These are phyloP conservation scores for Basidiobolus meristosporus DNA, from an alignment of 371 early-diverging fungal species.

Conservation along the genomic window DNA sequence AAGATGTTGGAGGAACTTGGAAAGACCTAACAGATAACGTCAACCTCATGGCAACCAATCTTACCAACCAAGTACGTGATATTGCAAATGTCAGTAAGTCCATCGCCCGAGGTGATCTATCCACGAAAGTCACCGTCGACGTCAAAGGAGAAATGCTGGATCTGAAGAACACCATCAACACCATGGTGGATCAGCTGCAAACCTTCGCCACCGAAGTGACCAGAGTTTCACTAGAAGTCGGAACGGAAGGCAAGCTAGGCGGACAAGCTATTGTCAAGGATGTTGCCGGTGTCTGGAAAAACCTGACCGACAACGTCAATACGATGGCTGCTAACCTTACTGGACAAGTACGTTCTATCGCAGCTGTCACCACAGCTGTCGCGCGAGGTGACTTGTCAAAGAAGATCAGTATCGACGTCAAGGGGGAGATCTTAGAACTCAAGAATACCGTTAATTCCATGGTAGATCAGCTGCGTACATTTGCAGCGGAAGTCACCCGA, in stretches of 20 bases:
- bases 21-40: too few species aligned
- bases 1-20: too few species aligned
- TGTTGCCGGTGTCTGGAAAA: conserved; percentile 34
- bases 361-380: conserved; percentile 21
- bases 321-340: conserved; percentile 20
- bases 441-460: conserved; percentile 28
- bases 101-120: conserved; percentile 18
- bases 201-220: conserved; percentile 32
- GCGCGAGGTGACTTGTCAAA: conserved; percentile 22
- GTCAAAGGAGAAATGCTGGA: conserved; percentile 24
- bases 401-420: too few species aligned
- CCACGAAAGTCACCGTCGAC: conserved; percentile 16
- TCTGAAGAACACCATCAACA: conserved; percentile 17
- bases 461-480: conserved; percentile 23
- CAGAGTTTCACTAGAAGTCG: conserved; percentile 18
- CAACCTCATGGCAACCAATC: conserved; percentile 31
- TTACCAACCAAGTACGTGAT: conserved; percentile 27
- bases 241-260: too few species aligned
- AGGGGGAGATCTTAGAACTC: conserved; percentile 27
- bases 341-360: conserved; percentile 20
- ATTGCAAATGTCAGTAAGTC: conserved; percentile 17
- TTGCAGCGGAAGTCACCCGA: conserved; percentile 26
- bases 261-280: too few species aligned
- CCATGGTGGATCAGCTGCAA: conserved; percentile 17
- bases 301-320: conserved; percentile 28